Percentiles rank a stretch among this genome's conserved stretches.
phyloP scores from a whole-genome alignment of 768 basidiomycete genomes.

The Boletus eberwhitei region DNA sequence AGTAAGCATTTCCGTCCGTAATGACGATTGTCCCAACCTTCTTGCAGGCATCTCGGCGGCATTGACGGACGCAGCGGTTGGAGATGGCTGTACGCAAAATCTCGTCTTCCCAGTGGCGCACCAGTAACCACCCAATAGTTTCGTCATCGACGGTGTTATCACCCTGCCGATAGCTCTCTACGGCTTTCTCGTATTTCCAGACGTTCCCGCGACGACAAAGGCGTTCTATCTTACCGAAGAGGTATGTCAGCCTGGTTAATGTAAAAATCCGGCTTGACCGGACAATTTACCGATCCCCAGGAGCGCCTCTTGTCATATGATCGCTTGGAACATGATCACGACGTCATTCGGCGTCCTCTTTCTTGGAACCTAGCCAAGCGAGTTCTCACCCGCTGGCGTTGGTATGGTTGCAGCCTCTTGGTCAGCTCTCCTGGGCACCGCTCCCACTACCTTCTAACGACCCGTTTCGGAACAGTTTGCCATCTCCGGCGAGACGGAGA shows the following conservation, averaged over 20 bases:
- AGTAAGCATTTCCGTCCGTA: conserved; percentile 32
- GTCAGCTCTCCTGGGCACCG: conserved; percentile 32
- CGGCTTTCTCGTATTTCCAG: conserved; percentile 71
- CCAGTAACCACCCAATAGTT: conserved; percentile 33
- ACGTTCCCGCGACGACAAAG: conserved; percentile 59
- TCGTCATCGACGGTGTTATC: conserved; percentile 69
- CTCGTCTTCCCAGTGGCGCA: neutral
- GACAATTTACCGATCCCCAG: conserved; percentile 29
- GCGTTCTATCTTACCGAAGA: conserved; percentile 62
- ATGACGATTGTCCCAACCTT: neutral
- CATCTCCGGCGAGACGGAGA: conserved; percentile 63
- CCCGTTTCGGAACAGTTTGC: conserved; percentile 46
- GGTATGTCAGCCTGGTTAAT: conserved; percentile 32
- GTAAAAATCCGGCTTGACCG: neutral
- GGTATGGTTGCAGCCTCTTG: conserved; percentile 64
- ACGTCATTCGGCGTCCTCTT: conserved; percentile 41
- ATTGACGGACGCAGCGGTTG: conserved; percentile 54
- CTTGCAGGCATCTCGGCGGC: conserved; percentile 46
- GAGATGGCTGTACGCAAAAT: conserved; percentile 54
- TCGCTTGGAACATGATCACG: conserved; percentile 43
- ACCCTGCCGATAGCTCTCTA: conserved; percentile 70
- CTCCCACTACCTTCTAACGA: neutral
- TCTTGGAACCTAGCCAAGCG: conserved; percentile 47
- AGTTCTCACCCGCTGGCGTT: conserved; percentile 59
- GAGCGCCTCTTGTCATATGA: conserved; percentile 51